These are phyloP conservation scores for Pseudomicrostroma phylloplanum DNA, from an alignment of 1,284 basidiomycete genomes.

Conservation along the genomic window DNA sequence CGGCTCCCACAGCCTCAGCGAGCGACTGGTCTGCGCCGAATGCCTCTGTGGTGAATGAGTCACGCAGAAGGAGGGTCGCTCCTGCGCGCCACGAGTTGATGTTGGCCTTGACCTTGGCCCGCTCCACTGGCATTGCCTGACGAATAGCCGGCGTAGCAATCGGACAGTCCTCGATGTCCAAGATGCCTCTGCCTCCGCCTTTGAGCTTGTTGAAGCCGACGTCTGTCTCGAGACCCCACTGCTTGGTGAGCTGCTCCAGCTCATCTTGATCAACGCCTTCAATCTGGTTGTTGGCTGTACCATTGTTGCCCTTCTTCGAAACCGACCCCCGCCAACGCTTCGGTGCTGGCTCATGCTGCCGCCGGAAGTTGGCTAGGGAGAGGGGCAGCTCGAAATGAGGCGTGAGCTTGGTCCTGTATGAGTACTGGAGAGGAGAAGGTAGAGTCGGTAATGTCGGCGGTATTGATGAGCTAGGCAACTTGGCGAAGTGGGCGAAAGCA, in stretches of 20 bases:
- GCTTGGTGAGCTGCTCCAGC: not conserved
- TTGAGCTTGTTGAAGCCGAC: slow-evolving; percentile 76
- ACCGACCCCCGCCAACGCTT: slow-evolving; percentile 41
- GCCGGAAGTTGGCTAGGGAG: not conserved
- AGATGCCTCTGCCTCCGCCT: slow-evolving; percentile 63
- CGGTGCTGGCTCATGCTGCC: slow-evolving; percentile 24
- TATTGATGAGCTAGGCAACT: slow-evolving; percentile 59
- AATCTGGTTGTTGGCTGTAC: slow-evolving; percentile 40
- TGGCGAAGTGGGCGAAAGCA: slow-evolving; percentile 58
- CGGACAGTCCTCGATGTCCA: slow-evolving; percentile 96
- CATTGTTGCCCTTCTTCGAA: slow-evolving; percentile 31
- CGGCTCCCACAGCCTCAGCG: slow-evolving; percentile 12
- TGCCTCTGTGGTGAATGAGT: slow-evolving; percentile 60
- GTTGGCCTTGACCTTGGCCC: slow-evolving; percentile 67
- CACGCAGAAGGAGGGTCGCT: slow-evolving; percentile 82
- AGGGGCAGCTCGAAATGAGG: slow-evolving; percentile 86
- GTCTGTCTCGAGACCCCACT: slow-evolving; percentile 55
- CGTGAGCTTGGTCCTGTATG: slow-evolving; percentile 92
- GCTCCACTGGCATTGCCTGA: slow-evolving; percentile 60
- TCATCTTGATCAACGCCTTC: slow-evolving; percentile 25
- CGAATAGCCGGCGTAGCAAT: slow-evolving; percentile 83
- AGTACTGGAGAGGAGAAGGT: slow-evolving; percentile 77
- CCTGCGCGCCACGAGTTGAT: slow-evolving; percentile 78
- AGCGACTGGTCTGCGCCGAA: slow-evolving; percentile 6
- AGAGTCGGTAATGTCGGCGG: slow-evolving; percentile 72